phyloP scores from a whole-genome alignment of 2,329 filamentous ascomycete genomes.

The Coniochaeta ligniaria region DNA sequence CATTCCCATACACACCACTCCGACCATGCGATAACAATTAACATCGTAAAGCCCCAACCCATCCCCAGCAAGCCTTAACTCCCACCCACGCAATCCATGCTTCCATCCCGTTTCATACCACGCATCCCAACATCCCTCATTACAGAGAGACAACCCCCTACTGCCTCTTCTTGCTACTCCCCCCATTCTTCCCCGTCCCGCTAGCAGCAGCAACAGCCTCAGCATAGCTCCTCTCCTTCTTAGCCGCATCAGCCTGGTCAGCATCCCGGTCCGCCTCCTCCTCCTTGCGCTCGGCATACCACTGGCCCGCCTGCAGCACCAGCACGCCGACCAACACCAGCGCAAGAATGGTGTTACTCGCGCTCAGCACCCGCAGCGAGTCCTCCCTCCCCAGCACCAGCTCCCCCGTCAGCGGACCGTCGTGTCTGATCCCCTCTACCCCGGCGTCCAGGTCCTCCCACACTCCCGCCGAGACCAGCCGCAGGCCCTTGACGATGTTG shows the following conservation, averaged over 20 bases:
- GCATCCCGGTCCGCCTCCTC: slow-evolving; percentile 63
- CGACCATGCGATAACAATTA: background rate
- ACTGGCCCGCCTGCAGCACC: slow-evolving; percentile 91
- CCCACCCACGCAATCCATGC: background rate
- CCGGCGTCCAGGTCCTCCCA: slow-evolving; percentile 36
- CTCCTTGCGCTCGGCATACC: slow-evolving; percentile 96
- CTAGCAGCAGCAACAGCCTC: background rate
- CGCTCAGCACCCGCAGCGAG: slow-evolving; percentile 80
- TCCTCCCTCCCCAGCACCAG: slow-evolving; percentile 77
- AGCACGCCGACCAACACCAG: slow-evolving; percentile 87
- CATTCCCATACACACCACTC: background rate
- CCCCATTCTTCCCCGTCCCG: slow-evolving; percentile 1
- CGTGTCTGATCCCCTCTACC: slow-evolving; percentile 29
- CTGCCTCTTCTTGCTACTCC: slow-evolving; percentile 15
- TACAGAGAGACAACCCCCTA: background rate
- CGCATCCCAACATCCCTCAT: background rate
- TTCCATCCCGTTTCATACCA: background rate
- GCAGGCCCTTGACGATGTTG: slow-evolving; percentile 92
- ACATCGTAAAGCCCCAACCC: background rate
- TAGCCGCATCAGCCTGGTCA: slow-evolving; percentile 15
- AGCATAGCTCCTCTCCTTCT: slow-evolving; percentile 4
- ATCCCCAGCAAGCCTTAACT: background rate
- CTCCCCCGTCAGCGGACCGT: slow-evolving; percentile 45
- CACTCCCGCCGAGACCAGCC: slow-evolving; percentile 68
- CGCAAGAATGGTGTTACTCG: slow-evolving; percentile 93